Conservation (phyloP, 805 yeast genomes). For the Metschnikowia colocasiae region DNA sequence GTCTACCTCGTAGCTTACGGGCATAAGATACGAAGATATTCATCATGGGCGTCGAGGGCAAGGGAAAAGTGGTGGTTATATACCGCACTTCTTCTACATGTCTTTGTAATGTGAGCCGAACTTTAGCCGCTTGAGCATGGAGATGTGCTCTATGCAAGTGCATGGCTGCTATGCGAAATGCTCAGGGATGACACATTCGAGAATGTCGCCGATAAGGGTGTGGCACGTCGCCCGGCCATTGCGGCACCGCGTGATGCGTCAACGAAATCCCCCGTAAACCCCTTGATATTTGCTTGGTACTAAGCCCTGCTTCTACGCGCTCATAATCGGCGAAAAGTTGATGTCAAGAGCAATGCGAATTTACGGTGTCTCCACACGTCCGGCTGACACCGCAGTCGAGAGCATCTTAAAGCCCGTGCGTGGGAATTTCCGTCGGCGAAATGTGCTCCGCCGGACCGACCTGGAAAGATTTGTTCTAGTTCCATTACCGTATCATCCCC, state of each 20-base stretch:
- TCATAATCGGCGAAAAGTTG: not conserved
- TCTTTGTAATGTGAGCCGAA: not conserved
- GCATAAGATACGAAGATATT: not conserved
- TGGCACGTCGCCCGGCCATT: not conserved
- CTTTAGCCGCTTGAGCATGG: not conserved
- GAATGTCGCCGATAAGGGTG: not conserved
- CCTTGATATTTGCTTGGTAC: not conserved
- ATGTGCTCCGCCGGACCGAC: too few species aligned
- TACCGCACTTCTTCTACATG: not conserved
- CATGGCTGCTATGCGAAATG: not conserved
- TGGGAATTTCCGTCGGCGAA: too few species aligned
- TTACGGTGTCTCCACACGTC: not conserved
- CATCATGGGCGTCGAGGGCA: not conserved
- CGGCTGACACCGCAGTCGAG: not conserved
- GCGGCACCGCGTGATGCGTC: not conserved
- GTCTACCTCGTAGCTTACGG: slow-evolving; percentile 1
- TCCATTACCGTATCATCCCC: too few species aligned
- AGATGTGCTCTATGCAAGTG: not conserved
- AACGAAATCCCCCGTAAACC: not conserved
- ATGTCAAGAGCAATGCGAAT: slow-evolving; percentile 5
- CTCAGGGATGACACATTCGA: not conserved
- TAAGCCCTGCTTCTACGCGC: not conserved
- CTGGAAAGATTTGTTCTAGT: too few species aligned
- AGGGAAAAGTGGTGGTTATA: not conserved
- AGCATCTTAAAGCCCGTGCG: not conserved